Evolutionary conservation across 768 basidiomycete genomes (phyloP), one percentile per base, ranked within the genome.

Genomic region (Crassisporium funariophilum): DNA sequence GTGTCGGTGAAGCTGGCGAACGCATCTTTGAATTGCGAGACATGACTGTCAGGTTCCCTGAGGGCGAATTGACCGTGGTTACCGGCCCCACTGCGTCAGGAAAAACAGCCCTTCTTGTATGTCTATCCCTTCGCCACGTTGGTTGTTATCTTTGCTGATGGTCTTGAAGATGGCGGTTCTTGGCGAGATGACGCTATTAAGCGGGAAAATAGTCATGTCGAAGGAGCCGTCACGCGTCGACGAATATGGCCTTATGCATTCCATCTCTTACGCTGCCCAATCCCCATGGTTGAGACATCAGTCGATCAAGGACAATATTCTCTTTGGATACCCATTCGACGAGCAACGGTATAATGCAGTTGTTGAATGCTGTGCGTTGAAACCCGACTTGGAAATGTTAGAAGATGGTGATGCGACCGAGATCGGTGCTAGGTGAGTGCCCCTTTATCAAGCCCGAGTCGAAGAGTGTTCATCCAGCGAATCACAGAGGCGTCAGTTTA

Each of bases 381-480:
- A 62, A 21, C 82, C 87, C 0, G 95, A 98, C 70, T 65, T 98
- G 46, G 80, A 86, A 4, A 78, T 93, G 9, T 65, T 98, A 1
- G 90, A 95, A 46, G 85, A 94, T 57, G 95, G 95, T 0, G 93
- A 91, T 59, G 70, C 67, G 44, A 93, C 91, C 1, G 87, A 91
- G 66, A 89, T 95, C 53, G 91, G 91, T 11, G 84, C 82, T 11
- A 73, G 83, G 74, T 79, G 39, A 10, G 72, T 59, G n/a, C n/a
- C 13, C 24, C 45, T 16, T 20, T 8, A 13, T 20, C 17, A 31
- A 23, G 13, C 40, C 23, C 17, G 46, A 41, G 12, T 38, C 36
- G 6, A 25, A 7, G 4, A 41, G 21, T 35, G 21, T 10, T 42
- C 12, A 35, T 34, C 10, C 11, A 21, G 19, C 12, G 12, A 16